Percentiles rank a stretch among this genome's conserved stretches.
Evolutionary conservation across 495 filamentous ascomycete genomes (phyloP).

Genomic region (Aspergillus biplanus): DNA sequence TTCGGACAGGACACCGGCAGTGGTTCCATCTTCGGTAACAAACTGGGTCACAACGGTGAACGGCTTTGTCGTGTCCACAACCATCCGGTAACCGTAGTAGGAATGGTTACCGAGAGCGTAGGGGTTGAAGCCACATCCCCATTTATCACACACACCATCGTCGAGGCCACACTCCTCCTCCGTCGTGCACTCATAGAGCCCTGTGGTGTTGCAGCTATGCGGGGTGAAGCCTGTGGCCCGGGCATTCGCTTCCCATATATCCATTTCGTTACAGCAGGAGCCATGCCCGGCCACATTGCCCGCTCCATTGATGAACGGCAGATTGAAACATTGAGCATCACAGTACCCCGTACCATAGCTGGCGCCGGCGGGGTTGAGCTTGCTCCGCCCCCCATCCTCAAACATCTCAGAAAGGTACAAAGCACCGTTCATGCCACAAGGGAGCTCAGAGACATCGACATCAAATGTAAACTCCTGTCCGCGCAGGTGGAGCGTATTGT

Average conservation of each 20-base stretch:
- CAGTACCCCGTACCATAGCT: slow-evolving; percentile 73
- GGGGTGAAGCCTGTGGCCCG: slow-evolving; percentile 59
- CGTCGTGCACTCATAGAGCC: slow-evolving; percentile 52
- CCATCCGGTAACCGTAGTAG: slow-evolving; percentile 58
- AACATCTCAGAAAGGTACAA: slow-evolving; percentile 70
- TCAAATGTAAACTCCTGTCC: slow-evolving; percentile 66
- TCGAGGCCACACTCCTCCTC: slow-evolving; percentile 44
- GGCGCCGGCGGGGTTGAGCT: slow-evolving; percentile 63
- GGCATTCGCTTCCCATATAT: slow-evolving; percentile 67
- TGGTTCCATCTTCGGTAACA: slow-evolving; percentile 50
- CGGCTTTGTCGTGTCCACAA: slow-evolving; percentile 61
- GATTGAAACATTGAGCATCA: slow-evolving; percentile 65
- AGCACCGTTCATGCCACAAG: slow-evolving; percentile 70
- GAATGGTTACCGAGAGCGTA: slow-evolving; percentile 56
- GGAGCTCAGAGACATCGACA: slow-evolving; percentile 62
- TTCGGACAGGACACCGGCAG: slow-evolving; percentile 50
- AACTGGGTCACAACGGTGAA: slow-evolving; percentile 75
- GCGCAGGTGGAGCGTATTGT: slow-evolving; percentile 61
- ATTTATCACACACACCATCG: slow-evolving; percentile 64
- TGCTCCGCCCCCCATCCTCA: slow-evolving; percentile 54
- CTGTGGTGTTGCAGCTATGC: slow-evolving; percentile 49
- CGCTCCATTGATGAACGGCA: slow-evolving; percentile 61
- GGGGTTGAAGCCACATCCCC: slow-evolving; percentile 67
- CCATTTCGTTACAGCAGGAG: slow-evolving; percentile 65
- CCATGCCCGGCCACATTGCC: slow-evolving; percentile 55